Evolutionary conservation across 108 stramenopile species (phyloP).

Genomic region (Nannochloropsis gaditana): DNA sequence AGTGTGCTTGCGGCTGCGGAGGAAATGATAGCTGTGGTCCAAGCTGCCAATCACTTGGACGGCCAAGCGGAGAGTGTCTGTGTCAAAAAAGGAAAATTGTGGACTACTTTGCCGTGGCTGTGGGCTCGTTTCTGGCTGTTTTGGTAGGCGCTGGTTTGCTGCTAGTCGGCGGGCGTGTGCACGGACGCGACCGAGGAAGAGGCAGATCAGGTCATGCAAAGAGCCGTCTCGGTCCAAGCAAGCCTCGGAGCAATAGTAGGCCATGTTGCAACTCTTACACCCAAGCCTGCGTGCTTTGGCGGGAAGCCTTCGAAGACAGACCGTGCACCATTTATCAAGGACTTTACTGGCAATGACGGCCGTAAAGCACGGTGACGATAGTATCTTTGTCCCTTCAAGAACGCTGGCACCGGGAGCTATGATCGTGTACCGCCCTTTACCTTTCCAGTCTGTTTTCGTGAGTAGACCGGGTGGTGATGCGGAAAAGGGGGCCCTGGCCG

Average conservation of each 20-base stretch:
- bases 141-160: background rate
- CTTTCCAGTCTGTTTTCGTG: background rate
- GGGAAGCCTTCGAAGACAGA: background rate
- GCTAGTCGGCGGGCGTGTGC: constrained; percentile 14
- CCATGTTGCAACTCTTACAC: background rate
- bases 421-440: background rate
- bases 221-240: background rate
- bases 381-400: background rate
- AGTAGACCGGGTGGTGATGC: background rate
- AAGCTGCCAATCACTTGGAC: background rate
- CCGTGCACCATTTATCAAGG: background rate
- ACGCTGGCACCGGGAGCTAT: background rate
- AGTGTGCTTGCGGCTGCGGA: too few species aligned
- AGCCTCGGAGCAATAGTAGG: background rate
- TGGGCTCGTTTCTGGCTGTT: background rate
- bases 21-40: too few species aligned
- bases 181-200: background rate
- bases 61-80: background rate
- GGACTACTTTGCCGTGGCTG: background rate
- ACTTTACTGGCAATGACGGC: background rate
- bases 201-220: background rate
- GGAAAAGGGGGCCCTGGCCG: background rate
- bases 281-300: background rate
- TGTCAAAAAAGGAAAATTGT: background rate
- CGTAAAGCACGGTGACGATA: background rate